phyloP scores from a whole-genome alignment of 148 eudicot species.

The Mesembryanthemum crystallinum region DNA sequence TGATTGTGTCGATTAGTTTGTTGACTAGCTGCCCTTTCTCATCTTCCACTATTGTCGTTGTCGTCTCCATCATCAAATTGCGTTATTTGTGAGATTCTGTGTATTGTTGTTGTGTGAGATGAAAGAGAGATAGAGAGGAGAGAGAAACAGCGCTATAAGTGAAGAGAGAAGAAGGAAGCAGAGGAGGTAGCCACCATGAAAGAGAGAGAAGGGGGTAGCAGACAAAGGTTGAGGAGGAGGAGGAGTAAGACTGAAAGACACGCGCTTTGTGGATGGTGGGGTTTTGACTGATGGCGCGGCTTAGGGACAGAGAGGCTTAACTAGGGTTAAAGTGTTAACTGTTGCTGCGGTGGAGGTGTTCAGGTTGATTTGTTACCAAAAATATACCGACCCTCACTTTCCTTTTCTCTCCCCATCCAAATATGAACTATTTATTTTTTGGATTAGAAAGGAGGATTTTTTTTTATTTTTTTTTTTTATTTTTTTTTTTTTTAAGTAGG shows the following conservation, averaged over 20 bases:
- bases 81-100: neutral
- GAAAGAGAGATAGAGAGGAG: neutral
- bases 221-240: conserved; percentile 8
- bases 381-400: too few relatives aligned
- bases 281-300: neutral
- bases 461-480: too few relatives aligned
- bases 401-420: too few relatives aligned
- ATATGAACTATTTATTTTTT: too few relatives aligned
- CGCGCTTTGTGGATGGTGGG: conserved; percentile 9
- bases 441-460: too few relatives aligned
- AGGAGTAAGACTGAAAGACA: neutral
- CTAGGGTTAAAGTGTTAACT: neutral
- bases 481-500: too few relatives aligned
- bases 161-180: conserved; percentile 13
- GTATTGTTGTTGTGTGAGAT: neutral
- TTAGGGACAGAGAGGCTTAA: neutral
- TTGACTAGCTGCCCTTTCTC: conserved; percentile 42
- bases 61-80: neutral
- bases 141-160: conserved; percentile 13
- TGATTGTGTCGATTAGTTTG: conserved; percentile 47
- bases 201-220: conserved; percentile 13
- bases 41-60: conserved; percentile 41
- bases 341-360: too few relatives aligned
- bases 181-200: conserved; percentile 35
- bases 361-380: too few relatives aligned